Evolutionary conservation across 2,329 filamentous ascomycete genomes (phyloP).

Genomic region (Aspergillus sp.): DNA sequence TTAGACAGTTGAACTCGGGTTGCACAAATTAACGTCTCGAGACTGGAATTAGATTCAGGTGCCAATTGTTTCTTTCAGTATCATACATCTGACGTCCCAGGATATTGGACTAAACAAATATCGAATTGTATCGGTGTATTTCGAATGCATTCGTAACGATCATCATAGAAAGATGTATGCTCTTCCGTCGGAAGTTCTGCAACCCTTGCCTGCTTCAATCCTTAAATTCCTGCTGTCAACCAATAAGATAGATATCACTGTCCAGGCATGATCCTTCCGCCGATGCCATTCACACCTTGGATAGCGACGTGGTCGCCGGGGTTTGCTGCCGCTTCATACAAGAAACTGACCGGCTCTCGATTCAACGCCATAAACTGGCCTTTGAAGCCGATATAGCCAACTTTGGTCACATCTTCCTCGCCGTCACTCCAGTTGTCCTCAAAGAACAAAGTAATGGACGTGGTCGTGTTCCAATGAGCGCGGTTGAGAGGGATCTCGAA

Average conservation of each 20-base stretch:
- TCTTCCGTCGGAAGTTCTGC: too few species aligned
- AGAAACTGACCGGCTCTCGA: constrained; percentile 75
- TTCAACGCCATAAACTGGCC: constrained; percentile 90
- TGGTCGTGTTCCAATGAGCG: constrained; percentile 85
- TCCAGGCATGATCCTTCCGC: constrained; percentile 41
- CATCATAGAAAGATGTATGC: too few species aligned
- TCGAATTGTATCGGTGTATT: too few species aligned
- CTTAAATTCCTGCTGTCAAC: not conserved
- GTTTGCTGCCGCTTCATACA: constrained; percentile 94
- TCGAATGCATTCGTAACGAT: too few species aligned
- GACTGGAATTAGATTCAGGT: not conserved
- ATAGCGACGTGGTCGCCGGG: constrained; percentile 72
- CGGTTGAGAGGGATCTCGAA: constrained; percentile 86
- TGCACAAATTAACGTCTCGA: not conserved
- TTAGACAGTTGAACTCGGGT: constrained; percentile 13
- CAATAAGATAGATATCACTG: constrained; percentile 28
- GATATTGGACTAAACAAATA: too few species aligned
- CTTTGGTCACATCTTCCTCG: constrained; percentile 73
- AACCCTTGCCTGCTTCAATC: too few species aligned
- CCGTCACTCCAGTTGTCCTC: constrained; percentile 84
- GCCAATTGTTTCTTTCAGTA: not conserved
- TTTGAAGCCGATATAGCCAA: constrained; percentile 88
- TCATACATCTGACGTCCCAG: not conserved
- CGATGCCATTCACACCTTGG: constrained; percentile 41
- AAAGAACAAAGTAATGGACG: constrained; percentile 80